Percentiles rank a stretch among this genome's conserved stretches.
Evolutionary conservation across 805 yeast species (phyloP).

Genomic region (Ogataea ganodermae): DNA sequence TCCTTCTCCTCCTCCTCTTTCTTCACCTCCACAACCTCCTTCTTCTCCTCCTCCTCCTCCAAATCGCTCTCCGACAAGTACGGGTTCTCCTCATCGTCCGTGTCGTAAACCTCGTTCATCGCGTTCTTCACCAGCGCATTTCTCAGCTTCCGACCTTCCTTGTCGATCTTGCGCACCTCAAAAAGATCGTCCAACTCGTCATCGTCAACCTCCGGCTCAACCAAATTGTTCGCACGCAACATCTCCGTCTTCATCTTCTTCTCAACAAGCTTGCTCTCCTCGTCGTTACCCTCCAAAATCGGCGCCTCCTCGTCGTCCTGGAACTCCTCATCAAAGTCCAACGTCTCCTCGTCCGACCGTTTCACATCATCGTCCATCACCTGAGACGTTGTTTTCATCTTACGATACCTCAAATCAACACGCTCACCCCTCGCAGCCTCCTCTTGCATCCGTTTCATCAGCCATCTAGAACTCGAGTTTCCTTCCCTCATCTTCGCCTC

Average conservation of each 20-base stretch:
- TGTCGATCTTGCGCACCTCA: conserved; percentile 73
- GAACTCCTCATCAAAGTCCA: conserved; percentile 95
- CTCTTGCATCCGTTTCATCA: conserved; percentile 85
- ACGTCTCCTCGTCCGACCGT: conserved; percentile 80
- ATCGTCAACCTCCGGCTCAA: conserved; percentile 62
- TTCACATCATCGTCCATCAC: conserved; percentile 40
- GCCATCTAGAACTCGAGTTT: conserved; percentile 84
- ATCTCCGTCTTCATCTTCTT: conserved; percentile 79
- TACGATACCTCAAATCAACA: conserved; percentile 51
- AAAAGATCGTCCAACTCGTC: conserved; percentile 71
- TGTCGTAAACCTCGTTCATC: conserved; percentile 84
- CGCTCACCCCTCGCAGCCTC: conserved; percentile 58
- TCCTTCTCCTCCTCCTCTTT: conserved; percentile 41
- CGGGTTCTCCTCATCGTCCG: conserved; percentile 76
- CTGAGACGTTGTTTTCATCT: conserved; percentile 37
- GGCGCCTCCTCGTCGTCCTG: conserved; percentile 99
- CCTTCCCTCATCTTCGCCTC: conserved; percentile 87
- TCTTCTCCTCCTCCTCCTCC: conserved; percentile 52
- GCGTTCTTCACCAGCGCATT: conserved; percentile 84
- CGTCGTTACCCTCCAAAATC: conserved; percentile 92
- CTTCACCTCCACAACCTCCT: conserved; percentile 35
- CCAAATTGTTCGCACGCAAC: conserved; percentile 76
- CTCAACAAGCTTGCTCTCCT: conserved; percentile 89
- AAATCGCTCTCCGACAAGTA: conserved; percentile 72
- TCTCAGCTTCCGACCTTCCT: conserved; percentile 84